A percentile compares a stretch with the other conserved stretches of the same genome.
Evolutionary conservation across 495 filamentous ascomycete species (phyloP).

Genomic region (Xylaria telfairii): DNA sequence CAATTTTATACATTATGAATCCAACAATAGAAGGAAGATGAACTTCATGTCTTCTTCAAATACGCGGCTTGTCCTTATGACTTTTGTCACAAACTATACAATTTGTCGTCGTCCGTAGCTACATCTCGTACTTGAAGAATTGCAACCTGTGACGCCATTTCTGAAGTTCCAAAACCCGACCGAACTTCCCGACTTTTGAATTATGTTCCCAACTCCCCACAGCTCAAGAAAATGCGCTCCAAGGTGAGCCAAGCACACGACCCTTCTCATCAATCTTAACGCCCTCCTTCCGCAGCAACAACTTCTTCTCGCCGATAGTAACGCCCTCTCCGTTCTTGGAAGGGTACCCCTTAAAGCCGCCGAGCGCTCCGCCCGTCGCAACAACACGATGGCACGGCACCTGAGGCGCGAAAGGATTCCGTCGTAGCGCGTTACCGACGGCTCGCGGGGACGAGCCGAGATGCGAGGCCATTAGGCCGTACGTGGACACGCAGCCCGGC

Average conservation of each 20-base stretch:
- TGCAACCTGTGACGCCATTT: not conserved
- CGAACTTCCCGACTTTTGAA: not conserved
- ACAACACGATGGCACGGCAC: constrained; percentile 63
- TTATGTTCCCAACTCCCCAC: not conserved
- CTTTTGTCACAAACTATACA: not conserved
- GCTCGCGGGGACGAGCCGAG: constrained; percentile 76
- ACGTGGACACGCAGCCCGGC: constrained; percentile 71
- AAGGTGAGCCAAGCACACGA: constrained; percentile 54
- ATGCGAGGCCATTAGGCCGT: constrained; percentile 70
- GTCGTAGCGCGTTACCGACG: constrained; percentile 77
- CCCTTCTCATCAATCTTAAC: constrained; percentile 47
- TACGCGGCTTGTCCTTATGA: not conserved
- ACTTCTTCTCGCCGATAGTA: constrained; percentile 51
- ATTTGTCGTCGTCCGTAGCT: not conserved
- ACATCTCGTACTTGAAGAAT: not conserved
- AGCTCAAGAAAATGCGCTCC: constrained; percentile 40
- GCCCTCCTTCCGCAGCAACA: constrained; percentile 48
- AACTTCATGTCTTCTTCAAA: not conserved
- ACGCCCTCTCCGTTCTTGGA: constrained; percentile 47
- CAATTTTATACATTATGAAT: not conserved
- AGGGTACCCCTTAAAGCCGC: constrained; percentile 58
- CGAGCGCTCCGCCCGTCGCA: constrained; percentile 50
- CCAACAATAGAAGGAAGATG: not conserved
- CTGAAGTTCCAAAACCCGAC: not conserved
- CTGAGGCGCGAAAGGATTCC: constrained; percentile 71